phyloP scores from a whole-genome alignment of 805 yeast species.

The Lachancea mirantina region DNA sequence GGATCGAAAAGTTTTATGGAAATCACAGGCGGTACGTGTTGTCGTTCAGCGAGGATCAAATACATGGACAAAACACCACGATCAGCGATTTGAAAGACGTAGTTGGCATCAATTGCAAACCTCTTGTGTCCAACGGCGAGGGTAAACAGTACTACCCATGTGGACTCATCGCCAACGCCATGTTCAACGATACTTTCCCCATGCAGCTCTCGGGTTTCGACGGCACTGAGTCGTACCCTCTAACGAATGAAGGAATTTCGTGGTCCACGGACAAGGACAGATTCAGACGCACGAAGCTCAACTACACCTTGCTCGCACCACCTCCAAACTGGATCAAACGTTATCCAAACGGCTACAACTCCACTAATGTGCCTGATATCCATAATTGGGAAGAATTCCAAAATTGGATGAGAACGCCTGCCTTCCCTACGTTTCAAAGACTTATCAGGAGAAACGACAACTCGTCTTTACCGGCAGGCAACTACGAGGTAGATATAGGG shows the following conservation, averaged over 20 bases:
- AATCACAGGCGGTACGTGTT: constrained; percentile 92
- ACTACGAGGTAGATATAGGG: constrained; percentile 58
- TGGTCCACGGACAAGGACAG: constrained; percentile 75
- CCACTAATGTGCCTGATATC: constrained; percentile 68
- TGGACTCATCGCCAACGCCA: constrained; percentile 88
- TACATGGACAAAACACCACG: constrained; percentile 66
- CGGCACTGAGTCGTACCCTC: constrained; percentile 9
- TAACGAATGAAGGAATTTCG: constrained; percentile 59
- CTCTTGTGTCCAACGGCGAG: constrained; percentile 44
- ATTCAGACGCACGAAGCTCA: constrained; percentile 67
- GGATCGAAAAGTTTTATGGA: constrained; percentile 82
- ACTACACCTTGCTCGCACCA: constrained; percentile 68
- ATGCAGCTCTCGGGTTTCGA: constrained; percentile 26
- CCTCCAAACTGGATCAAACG: constrained; percentile 84
- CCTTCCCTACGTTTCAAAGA: constrained; percentile 60
- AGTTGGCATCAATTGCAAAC: constrained; percentile 53
- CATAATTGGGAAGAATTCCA: constrained; percentile 76
- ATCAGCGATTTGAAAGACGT: constrained; percentile 42
- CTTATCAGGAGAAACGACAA: constrained; percentile 56
- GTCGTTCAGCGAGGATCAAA: constrained; percentile 78
- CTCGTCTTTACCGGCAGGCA: constrained; percentile 48
- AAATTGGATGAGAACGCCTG: constrained; percentile 95
- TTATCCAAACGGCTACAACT: constrained; percentile 87
- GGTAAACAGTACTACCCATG: constrained; percentile 81
- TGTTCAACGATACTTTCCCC: constrained; percentile 81